A percentile compares a stretch with the other conserved stretches of the same genome.
phyloP scores from a whole-genome alignment of 805 yeast species.

The Brettanomyces sp. region DNA sequence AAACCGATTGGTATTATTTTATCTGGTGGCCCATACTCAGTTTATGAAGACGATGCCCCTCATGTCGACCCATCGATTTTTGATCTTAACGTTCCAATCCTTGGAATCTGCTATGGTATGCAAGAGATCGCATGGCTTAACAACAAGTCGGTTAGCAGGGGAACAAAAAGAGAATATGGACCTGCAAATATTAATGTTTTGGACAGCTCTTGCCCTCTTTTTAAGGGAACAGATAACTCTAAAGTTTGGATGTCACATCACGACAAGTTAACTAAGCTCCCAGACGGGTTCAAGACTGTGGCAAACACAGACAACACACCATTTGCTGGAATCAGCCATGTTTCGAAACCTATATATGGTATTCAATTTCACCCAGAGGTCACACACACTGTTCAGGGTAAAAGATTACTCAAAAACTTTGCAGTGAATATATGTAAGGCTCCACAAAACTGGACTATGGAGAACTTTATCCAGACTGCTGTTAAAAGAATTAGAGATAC shows the following conservation, averaged over 20 bases:
- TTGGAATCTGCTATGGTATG: slow-evolving; percentile 98
- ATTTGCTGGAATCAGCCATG: slow-evolving; percentile 83
- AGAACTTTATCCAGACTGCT: slow-evolving; percentile 94
- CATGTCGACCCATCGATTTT: slow-evolving; percentile 94
- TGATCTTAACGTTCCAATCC: slow-evolving; percentile 83
- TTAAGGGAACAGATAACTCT: slow-evolving; percentile 84
- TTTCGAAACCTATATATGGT: slow-evolving; percentile 70
- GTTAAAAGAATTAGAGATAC: slow-evolving; percentile 81
- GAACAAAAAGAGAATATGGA: slow-evolving; percentile 97
- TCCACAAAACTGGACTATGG: slow-evolving; percentile 92
- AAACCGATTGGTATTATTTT: slow-evolving; percentile 93
- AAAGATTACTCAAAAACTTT: slow-evolving; percentile 76
- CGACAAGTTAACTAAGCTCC: slow-evolving; percentile 86
- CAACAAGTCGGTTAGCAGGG: slow-evolving; percentile 88
- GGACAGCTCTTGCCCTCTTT: slow-evolving; percentile 60
- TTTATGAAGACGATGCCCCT: slow-evolving; percentile 90
- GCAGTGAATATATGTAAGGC: slow-evolving; percentile 88
- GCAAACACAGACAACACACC: slow-evolving; percentile 95
- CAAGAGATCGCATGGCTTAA: slow-evolving; percentile 98
- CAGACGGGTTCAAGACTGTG: slow-evolving; percentile 78
- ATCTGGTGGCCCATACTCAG: slow-evolving; percentile 98
- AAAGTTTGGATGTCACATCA: slow-evolving; percentile 99
- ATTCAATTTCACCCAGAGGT: slow-evolving; percentile 99
- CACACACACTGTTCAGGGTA: slow-evolving; percentile 91
- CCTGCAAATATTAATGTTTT: slow-evolving; percentile 87